Evolutionary conservation across 306 rosid species (phyloP).

Genomic region (Inga laurina): DNA sequence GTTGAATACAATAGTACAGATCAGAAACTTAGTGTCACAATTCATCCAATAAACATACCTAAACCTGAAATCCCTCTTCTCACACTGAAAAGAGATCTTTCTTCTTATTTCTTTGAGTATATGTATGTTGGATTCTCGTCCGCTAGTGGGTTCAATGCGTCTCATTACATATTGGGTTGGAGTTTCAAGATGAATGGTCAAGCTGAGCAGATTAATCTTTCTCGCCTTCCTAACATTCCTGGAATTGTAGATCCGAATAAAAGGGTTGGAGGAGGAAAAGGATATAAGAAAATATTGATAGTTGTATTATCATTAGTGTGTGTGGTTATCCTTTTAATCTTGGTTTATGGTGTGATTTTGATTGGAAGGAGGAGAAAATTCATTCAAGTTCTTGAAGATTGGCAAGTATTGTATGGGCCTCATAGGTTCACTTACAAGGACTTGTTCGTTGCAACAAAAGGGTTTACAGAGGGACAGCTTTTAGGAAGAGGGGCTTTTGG

Average conservation of each 20-base stretch:
- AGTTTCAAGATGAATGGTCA: not conserved
- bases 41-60: not conserved
- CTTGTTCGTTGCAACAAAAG: not conserved
- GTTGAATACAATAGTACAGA: not conserved
- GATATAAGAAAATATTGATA: not conserved
- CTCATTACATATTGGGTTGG: not conserved
- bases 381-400: not conserved
- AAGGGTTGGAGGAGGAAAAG: not conserved
- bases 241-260: not conserved
- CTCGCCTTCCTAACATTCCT: not conserved
- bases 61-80: not conserved
- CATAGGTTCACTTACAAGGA: not conserved
- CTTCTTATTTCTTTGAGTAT: not conserved
- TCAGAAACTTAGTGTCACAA: not conserved
- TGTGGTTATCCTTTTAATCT: not conserved
- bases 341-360: not conserved
- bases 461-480: not conserved
- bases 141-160: not conserved
- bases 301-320: not conserved
- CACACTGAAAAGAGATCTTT: not conserved
- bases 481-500: not conserved
- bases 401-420: not conserved
- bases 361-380: not conserved
- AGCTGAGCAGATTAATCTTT: not conserved
- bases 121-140: not conserved